These are phyloP conservation scores for Scedosporium aurantiacum DNA, from an alignment of 2,329 filamentous ascomycete genomes.

Conservation along the genomic window DNA sequence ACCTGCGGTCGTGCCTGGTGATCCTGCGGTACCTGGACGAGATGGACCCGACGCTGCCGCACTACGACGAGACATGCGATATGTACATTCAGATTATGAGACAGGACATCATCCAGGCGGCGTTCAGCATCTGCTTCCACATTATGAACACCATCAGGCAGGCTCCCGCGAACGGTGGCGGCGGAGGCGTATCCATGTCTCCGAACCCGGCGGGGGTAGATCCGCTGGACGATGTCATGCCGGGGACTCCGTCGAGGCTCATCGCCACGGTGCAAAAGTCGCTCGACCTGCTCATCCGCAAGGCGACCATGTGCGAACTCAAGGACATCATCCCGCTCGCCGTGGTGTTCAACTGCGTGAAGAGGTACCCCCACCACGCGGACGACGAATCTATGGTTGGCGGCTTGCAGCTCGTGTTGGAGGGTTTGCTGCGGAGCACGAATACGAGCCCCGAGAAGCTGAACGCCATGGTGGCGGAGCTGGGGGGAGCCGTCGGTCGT, in stretches of 20 bases:
- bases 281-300: slow-evolving; percentile 31
- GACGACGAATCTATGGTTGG: slow-evolving; percentile 29
- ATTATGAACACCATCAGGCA: slow-evolving; percentile 22
- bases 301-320: slow-evolving; percentile 37
- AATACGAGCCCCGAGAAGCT: slow-evolving; percentile 28
- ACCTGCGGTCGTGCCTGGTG: slow-evolving; percentile 43
- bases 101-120: slow-evolving; percentile 43
- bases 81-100: slow-evolving; percentile 43
- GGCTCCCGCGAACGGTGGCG: slow-evolving; percentile 5
- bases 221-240: slow-evolving; percentile 14
- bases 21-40: slow-evolving; percentile 46
- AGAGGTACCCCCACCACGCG: slow-evolving; percentile 20
- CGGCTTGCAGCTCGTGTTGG: slow-evolving; percentile 30
- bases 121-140: slow-evolving; percentile 44
- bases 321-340: slow-evolving; percentile 39
- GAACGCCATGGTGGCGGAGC: not conserved
- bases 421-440: slow-evolving; percentile 32
- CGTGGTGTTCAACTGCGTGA: slow-evolving; percentile 35
- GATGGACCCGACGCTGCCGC: slow-evolving; percentile 33
- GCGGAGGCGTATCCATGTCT: not conserved
- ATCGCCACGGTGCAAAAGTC: slow-evolving; percentile 34
- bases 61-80: slow-evolving; percentile 36
- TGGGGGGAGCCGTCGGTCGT: not conserved
- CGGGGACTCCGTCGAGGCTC: slow-evolving; percentile 31
- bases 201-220: not conserved